Conservation (phyloP, 768 basidiomycete species). For the Xerocomellus chrysenteron region DNA sequence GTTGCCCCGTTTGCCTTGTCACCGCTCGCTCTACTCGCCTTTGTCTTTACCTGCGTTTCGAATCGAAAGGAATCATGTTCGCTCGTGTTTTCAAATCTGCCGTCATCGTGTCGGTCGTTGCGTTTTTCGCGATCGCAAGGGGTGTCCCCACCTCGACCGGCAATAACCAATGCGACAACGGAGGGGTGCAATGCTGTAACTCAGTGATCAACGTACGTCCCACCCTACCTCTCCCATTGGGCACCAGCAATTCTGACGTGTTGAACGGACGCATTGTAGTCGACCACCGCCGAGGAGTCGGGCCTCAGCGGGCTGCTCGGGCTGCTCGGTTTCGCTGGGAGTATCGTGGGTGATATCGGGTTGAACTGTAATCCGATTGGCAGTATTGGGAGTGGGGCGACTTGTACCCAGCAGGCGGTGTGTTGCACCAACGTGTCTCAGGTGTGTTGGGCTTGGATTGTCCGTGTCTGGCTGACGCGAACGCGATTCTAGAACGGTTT, state of each 20-base stretch:
- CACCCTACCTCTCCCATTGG: not conserved
- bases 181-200: constrained; percentile 12
- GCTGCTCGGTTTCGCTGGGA: not conserved
- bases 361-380: not conserved
- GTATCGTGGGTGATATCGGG: constrained; percentile 1
- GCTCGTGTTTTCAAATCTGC: constrained; percentile 10
- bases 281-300: not conserved
- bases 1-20: not conserved
- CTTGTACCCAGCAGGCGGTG: not conserved
- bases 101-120: constrained; percentile 8
- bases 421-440: constrained; percentile 1
- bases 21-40: not conserved
- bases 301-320: not conserved
- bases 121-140: constrained; percentile 3
- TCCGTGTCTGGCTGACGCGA: not conserved
- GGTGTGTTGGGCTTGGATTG: not conserved
- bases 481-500: not conserved
- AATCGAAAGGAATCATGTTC: constrained; percentile 10
- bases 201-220: not conserved
- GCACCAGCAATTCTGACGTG: not conserved
- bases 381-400: not conserved
- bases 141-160: not conserved
- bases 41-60: not conserved
- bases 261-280: not conserved
- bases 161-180: constrained; percentile 10